Conservation (phyloP, 495 filamentous ascomycete species). For the Aeminium ludgeri region DNA sequence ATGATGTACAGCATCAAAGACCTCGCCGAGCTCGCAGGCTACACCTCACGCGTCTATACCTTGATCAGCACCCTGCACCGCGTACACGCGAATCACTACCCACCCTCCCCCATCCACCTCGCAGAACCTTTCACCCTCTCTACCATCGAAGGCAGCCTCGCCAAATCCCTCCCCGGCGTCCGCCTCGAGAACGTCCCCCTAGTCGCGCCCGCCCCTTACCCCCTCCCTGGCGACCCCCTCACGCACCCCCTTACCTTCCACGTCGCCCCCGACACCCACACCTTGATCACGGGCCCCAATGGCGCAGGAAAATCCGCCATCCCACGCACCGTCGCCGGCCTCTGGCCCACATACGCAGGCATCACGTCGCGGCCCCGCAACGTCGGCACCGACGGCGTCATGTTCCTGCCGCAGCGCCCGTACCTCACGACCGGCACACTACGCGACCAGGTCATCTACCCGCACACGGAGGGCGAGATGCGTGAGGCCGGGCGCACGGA, state of each 20-base stretch:
- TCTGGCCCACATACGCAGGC: slow-evolving; percentile 93
- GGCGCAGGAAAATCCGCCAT: slow-evolving; percentile 89
- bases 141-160: slow-evolving; percentile 80
- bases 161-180: slow-evolving; percentile 87
- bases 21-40: slow-evolving; percentile 84
- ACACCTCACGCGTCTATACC: slow-evolving; percentile 89
- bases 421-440: slow-evolving; percentile 92
- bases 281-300: slow-evolving; percentile 88
- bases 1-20: slow-evolving; percentile 99
- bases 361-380: slow-evolving; percentile 71
- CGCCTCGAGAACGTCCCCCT: slow-evolving; percentile 87
- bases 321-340: slow-evolving; percentile 70
- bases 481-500: slow-evolving; percentile 61
- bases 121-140: slow-evolving; percentile 74
- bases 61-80: slow-evolving; percentile 88
- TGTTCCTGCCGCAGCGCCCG: slow-evolving; percentile 92
- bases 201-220: slow-evolving; percentile 69
- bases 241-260: slow-evolving; percentile 74
- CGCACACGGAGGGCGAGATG: slow-evolving; percentile 90
- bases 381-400: slow-evolving; percentile 75
- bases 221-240: slow-evolving; percentile 79
- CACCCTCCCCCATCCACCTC: slow-evolving; percentile 43
- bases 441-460: slow-evolving; percentile 95
- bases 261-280: slow-evolving; percentile 75
- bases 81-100: slow-evolving; percentile 80